Evolutionary conservation across 139 green algal species (phyloP).

Genomic region (Tetradesmus obliquus): DNA sequence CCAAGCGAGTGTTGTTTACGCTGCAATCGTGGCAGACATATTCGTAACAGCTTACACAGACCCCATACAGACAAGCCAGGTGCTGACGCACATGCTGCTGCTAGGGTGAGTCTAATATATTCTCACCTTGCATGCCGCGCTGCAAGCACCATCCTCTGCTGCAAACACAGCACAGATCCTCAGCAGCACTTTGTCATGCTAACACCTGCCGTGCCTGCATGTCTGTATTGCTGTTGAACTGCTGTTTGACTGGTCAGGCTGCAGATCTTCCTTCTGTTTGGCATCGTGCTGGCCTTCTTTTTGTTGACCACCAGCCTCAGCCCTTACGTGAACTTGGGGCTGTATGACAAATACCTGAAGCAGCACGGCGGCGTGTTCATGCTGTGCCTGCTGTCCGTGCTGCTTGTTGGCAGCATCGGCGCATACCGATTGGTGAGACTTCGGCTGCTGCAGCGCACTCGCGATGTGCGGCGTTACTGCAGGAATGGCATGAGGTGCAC

Average conservation of each 20-base stretch:
- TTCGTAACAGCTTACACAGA: constrained; percentile 41
- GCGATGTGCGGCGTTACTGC: neutral
- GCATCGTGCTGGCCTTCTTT: constrained; percentile 33
- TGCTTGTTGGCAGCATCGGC: constrained; percentile 22
- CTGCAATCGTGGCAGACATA: constrained; percentile 23
- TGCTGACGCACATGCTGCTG: constrained; percentile 33
- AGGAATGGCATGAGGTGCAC: neutral
- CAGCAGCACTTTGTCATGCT: neutral
- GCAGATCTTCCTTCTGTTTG: constrained; percentile 30
- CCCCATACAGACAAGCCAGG: constrained; percentile 10
- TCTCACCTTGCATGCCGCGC: neutral
- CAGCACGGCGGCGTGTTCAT: constrained; percentile 7
- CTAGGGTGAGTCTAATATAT: neutral
- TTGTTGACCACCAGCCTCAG: constrained; percentile 38
- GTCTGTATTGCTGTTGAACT: neutral
- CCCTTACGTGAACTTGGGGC: constrained; percentile 2
- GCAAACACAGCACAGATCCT: neutral
- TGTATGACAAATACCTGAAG: constrained; percentile 38
- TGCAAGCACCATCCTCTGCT: no score
- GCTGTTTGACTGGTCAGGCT: constrained; percentile 8
- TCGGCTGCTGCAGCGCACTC: neutral
- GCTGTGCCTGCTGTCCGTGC: neutral
- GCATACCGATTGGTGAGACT: constrained; percentile 35
- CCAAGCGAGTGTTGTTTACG: constrained; percentile 20
- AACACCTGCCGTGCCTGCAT: neutral